Base-by-base conservation (phyloP, 306 rosid genomes). In the Vigna trinervia region DNA sequence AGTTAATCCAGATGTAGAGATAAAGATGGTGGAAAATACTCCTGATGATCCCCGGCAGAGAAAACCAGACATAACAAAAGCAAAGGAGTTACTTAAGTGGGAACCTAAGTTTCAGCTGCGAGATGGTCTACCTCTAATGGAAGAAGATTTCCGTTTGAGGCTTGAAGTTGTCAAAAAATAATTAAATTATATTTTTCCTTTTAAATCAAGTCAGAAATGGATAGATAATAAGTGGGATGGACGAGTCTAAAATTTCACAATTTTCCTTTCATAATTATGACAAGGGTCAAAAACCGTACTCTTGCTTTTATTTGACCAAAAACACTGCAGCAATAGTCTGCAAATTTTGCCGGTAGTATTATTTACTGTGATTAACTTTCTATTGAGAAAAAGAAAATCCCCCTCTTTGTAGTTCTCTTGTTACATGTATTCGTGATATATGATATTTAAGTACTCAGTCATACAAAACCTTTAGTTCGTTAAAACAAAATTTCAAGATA, bases 41-140 rank as follows among this genome's bases (percentile, higher is more conserved):
- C 97, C 97, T 1, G 97, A 92, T 75, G 97, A 92, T 81, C 96
- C 96, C 0, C 69, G 88, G 57, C 97, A 92, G 86, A 83, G 97
- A 75, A 92, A 92, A 74, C 97, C 97, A 0, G 92, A 87, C 86
- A 92, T 90, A 62, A 84, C 96, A 12, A 88, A 87, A 28, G 93
- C 96, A 8, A 87, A 80, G 75, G 91, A 87, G 74, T 43, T 90
- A 81, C 89, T 92, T 77, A 87, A 85, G 5, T 92, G 97, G 97
- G 93, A 87, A 77, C 97, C 97, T 36, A 85, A 84, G 79, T 57
- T 90, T 57, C 75, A 76, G 81, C 82, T 90, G 73, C 30, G 88
- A 10, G 93, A 92, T 69, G 96, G 97, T 54, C 93, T 90, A 58
- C 91, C 96, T 58, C 90, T 85, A 36, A 92, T 92, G 97, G 93